Base-by-base conservation (phyloP, 768 basidiomycete species). In the Trametes gibbosa region DNA sequence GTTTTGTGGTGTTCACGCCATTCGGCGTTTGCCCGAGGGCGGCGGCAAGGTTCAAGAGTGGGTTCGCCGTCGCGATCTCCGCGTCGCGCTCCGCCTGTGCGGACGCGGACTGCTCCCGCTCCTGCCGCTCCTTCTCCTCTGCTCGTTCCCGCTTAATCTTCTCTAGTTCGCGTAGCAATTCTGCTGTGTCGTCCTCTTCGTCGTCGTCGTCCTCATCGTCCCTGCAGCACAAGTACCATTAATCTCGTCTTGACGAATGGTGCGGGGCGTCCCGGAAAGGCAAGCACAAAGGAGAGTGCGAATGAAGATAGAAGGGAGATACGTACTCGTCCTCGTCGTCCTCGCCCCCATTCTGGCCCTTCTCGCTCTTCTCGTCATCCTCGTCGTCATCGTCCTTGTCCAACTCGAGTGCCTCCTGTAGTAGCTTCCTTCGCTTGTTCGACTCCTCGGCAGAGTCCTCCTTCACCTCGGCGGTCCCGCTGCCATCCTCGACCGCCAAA, bases 131-230 rank as follows among this genome's bases (percentile, higher is more conserved):
- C 69, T 94, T 94, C 74, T 98, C 97, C 67, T 90, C 95, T 12
- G 95, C 95, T 10, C 96, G 82, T 69, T 98, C 95, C 47, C 87
- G 87, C 74, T 97, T 98, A 65, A 98, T 98, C 77, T 96, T 98
- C 74, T 97, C 96, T n/a, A 99, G 80, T 72, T 99, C 97, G 24
- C 94, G 86, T 61, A 99, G 78, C 23, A 99, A 80, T 67, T 97
- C 96, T 0, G 94, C 94, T 0, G 94, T 93, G 53, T 96, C 93
- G 66, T 94, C 92, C 63, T 96, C 95, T 9, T 92, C 90, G 17
- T 81, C 80, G 8, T 92, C 90, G 17, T 81, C 80, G 8, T 82
- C 82, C 35, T 85, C 84, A 52, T 77, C 80, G 42, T 61, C 46
- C 16, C 62, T 58, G 40, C 13, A 32, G 29, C 45, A 21, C 45